phyloP scores from a whole-genome alignment of 768 basidiomycete genomes.

The Tulasnella calospora region DNA sequence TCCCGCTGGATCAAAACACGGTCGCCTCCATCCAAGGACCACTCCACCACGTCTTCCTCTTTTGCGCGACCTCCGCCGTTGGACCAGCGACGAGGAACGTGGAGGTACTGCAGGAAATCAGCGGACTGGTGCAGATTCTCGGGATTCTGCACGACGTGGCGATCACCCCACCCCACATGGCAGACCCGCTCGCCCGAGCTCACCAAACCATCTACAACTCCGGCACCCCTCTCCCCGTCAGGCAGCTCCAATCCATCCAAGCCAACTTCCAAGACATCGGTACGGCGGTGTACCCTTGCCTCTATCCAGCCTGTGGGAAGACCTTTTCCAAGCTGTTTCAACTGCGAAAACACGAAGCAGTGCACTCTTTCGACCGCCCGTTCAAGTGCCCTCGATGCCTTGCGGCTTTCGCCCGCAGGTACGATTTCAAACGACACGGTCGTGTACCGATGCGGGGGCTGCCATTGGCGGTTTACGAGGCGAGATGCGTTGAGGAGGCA shows the following conservation, averaged over 20 bases:
- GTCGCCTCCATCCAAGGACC: constrained; percentile 67
- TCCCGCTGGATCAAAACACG: constrained; percentile 50
- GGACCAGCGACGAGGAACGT: constrained; percentile 42
- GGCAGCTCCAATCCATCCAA: constrained; percentile 33
- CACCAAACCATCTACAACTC: constrained; percentile 34
- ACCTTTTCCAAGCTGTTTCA: constrained; percentile 64
- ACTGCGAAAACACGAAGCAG: constrained; percentile 65
- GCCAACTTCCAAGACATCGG: constrained; percentile 40
- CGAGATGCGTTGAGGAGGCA: constrained; percentile 44
- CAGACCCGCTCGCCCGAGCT: constrained; percentile 32
- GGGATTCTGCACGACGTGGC: constrained; percentile 74
- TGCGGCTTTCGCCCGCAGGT: constrained; percentile 25
- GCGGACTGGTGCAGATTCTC: constrained; percentile 76
- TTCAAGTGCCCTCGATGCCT: constrained; percentile 46
- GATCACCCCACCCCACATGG: constrained; percentile 48
- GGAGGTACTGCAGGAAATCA: constrained; percentile 64
- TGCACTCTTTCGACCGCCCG: constrained; percentile 61
- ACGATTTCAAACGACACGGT: constrained; percentile 35
- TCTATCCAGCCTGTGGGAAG: constrained; percentile 59
- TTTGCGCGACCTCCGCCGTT: constrained; percentile 65
- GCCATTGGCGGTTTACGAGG: constrained; percentile 41
- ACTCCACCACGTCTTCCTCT: constrained; percentile 72
- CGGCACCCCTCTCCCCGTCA: constrained; percentile 34
- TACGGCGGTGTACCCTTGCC: constrained; percentile 76
- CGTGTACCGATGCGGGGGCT: constrained; percentile 29